A percentile compares a stretch with the other conserved stretches of the same genome.
Conservation (phyloP, 768 basidiomycete species). For the Tricholoma flavovirens region DNA sequence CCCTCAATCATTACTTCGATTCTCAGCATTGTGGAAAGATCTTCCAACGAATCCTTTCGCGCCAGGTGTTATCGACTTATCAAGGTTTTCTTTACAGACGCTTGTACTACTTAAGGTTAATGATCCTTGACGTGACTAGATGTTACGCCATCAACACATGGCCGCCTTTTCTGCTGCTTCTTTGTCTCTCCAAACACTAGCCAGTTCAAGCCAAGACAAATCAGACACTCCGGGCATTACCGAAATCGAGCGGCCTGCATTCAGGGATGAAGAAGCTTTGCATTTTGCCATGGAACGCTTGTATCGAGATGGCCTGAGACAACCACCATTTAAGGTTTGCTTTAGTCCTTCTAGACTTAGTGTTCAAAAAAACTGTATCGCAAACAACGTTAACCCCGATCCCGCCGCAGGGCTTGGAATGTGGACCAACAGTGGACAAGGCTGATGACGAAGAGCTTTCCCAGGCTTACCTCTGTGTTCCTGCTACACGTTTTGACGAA, state of each 20-base stretch:
- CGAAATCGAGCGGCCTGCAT: conserved; percentile 1
- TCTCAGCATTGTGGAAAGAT: conserved; percentile 45
- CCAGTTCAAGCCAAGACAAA: background rate
- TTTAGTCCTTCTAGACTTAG: background rate
- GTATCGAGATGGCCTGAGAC: conserved; percentile 36
- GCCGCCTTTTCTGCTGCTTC: conserved; percentile 19
- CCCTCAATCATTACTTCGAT: conserved; percentile 46
- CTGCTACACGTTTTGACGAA: conserved; percentile 4
- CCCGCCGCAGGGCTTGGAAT: conserved; percentile 9
- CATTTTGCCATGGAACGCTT: conserved; percentile 38
- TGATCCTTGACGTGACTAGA: conserved; percentile 14
- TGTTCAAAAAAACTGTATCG: background rate
- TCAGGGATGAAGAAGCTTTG: conserved; percentile 33
- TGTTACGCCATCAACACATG: conserved; percentile 23
- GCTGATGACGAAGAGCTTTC: conserved; percentile 18
- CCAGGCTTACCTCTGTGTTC: conserved; percentile 6
- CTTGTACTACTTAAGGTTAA: background rate
- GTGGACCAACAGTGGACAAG: conserved; percentile 7
- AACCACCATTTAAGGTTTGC: conserved; percentile 44
- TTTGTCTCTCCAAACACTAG: conserved; percentile 19
- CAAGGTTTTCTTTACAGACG: conserved; percentile 32
- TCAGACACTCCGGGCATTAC: background rate
- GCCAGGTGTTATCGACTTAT: conserved; percentile 37
- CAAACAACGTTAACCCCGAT: background rate
- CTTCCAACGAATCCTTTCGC: conserved; percentile 42